Percentiles rank a stretch among this genome's conserved stretches.
Evolutionary conservation across 495 filamentous ascomycete genomes (phyloP).

Genomic region (Penicillium malachiteum): DNA sequence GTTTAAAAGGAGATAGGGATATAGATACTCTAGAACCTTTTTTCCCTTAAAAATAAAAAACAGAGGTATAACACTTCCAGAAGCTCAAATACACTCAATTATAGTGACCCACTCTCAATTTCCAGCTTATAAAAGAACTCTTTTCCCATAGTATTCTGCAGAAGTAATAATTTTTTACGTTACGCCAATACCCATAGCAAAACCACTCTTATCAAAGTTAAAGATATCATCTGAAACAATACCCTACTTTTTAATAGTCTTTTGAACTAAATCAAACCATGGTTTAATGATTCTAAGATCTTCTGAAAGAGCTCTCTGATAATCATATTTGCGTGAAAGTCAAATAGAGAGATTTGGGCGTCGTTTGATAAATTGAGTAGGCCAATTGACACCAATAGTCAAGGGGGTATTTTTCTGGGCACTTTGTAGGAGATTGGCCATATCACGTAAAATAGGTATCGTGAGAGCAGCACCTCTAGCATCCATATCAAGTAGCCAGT

Average conservation of each 20-base stretch:
- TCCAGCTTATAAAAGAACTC: conserved; percentile 26
- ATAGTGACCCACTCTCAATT: conserved; percentile 41
- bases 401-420: neutral
- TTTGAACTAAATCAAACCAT: too few relatives aligned
- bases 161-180: too few relatives aligned
- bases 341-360: too few relatives aligned
- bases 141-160: too few relatives aligned
- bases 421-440: neutral
- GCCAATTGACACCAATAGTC: neutral
- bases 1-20: conserved; percentile 20
- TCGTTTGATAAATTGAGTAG: neutral
- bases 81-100: conserved; percentile 33
- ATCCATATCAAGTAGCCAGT: neutral
- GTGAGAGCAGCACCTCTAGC: neutral
- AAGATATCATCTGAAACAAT: too few relatives aligned
- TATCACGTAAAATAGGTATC: neutral
- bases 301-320: too few relatives aligned
- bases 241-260: too few relatives aligned
- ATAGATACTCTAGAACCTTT: conserved; percentile 25
- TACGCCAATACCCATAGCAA: too few relatives aligned
- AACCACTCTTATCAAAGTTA: too few relatives aligned
- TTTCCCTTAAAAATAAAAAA: conserved; percentile 37
- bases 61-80: conserved; percentile 21
- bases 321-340: too few relatives aligned
- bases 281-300: too few relatives aligned